Base-by-base conservation (phyloP, 257 asterid species). In the Primulina tabacum region DNA sequence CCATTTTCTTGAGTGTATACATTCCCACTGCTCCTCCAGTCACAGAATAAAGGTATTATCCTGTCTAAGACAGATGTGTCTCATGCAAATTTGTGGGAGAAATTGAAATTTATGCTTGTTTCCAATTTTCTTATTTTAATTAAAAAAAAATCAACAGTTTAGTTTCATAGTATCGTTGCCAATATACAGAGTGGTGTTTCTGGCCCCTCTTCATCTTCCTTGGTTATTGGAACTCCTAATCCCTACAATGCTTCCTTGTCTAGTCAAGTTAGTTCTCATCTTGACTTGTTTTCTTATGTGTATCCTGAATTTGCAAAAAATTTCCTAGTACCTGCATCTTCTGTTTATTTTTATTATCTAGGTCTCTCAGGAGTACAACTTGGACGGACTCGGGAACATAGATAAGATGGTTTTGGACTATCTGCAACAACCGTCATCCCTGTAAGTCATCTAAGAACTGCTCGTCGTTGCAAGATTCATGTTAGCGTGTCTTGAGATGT, bases 1-100 rank as follows among this genome's bases (percentile, higher is more conserved):
- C 82, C 99, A 93, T 73, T 90, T 86, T 76, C 71, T 89, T 61
- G 90, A 92, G 67, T 87, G 96, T 73, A 79, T 87, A 60, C 86
- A 82, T 78, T 76, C 84, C 74, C 88, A 90, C 78, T 71, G 73
- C 79, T 55, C 69, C 81, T 55, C 69, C 81, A 84, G 71, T 72
- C 34, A 72, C 43, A 86, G 63, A 77, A 37, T 40, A 64, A 82
- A 77, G 98, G 98, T 93, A 86, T 26, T 32, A 24, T 11, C 57
- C 66, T 53, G n/a, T 29, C 37, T 28, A 16, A 40, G 29, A 26
- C 1, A 30, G 50, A 64, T 32, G 60, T 18, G 18, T 65, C 74
- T 64, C 73, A 29, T 62, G 57, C 73, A 67, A 37, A 60, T 63
- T 59, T 60, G 34, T 62, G 20, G 69, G 60, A 62, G 72, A 52